Evolutionary conservation across 495 filamentous ascomycete genomes (phyloP).

Genomic region (Podospora bellae-mahoneyi): DNA sequence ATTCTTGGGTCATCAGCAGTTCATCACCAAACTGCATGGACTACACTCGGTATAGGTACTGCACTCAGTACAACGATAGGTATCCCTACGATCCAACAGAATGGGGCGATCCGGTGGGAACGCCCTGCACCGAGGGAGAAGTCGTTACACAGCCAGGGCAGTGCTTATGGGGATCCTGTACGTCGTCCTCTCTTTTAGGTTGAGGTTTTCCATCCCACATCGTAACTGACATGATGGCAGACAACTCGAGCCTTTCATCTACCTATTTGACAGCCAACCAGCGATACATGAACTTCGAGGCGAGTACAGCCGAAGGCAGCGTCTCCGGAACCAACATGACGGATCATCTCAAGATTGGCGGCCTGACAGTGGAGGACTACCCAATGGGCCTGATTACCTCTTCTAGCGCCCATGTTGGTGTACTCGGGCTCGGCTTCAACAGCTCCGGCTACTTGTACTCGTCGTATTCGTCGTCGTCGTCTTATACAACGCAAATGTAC

Average conservation of each 20-base stretch:
- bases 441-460: conserved; percentile 46
- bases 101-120: not conserved
- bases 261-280: conserved; percentile 57
- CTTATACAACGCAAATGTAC: conserved; percentile 49
- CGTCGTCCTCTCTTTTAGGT: conserved; percentile 36
- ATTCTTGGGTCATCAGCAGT: conserved; percentile 67
- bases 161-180: conserved; percentile 43
- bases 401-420: conserved; percentile 59
- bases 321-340: conserved; percentile 66
- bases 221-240: not conserved
- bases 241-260: conserved; percentile 45
- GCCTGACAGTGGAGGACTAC: conserved; percentile 54
- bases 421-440: conserved; percentile 74
- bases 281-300: conserved; percentile 58
- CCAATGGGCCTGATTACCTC: conserved; percentile 71
- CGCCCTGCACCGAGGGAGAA: not conserved
- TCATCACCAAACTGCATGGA: not conserved
- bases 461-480: not conserved
- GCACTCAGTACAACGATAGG: conserved; percentile 21
- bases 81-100: conserved; percentile 10
- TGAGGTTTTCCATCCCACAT: not conserved
- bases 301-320: conserved; percentile 64
- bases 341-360: conserved; percentile 65
- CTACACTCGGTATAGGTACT: not conserved
- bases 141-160: not conserved